phyloP scores from a whole-genome alignment of 306 rosid species.

The Corylus americana region DNA sequence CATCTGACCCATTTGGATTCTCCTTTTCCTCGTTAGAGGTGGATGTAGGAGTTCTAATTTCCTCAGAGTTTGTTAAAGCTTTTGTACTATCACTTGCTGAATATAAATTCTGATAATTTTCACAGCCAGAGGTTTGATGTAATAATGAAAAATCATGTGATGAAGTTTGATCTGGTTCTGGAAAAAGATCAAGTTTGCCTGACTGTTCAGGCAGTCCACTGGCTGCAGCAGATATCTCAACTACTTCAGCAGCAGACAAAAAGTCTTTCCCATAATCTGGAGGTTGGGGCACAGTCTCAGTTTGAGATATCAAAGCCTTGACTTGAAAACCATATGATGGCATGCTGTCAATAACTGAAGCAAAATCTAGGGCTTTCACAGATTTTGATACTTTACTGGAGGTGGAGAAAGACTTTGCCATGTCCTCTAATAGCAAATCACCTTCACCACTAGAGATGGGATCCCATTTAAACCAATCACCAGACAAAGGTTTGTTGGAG shows the following conservation, averaged over 20 bases:
- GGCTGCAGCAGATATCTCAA: conserved; percentile 28
- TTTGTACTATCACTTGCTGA: conserved; percentile 17
- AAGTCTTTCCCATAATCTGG: conserved; percentile 23
- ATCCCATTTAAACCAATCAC: conserved; percentile 71
- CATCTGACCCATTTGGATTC: conserved; percentile 18
- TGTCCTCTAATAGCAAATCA: conserved; percentile 70
- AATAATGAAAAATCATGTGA: conserved; percentile 22
- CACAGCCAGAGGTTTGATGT: conserved; percentile 21
- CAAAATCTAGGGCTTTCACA: conserved; percentile 68
- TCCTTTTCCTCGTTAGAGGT: conserved; percentile 25
- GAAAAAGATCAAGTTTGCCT: conserved; percentile 30
- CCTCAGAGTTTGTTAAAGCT: conserved; percentile 26
- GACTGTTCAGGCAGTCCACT: conserved; percentile 32
- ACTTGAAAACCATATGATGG: conserved; percentile 71
- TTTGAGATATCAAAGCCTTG: conserved; percentile 48
- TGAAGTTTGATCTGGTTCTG: conserved; percentile 27
- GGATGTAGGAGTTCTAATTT: conserved; percentile 23
- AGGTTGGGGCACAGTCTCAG: conserved; percentile 27
- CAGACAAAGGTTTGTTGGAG: conserved; percentile 42
- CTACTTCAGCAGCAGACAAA: conserved; percentile 23
- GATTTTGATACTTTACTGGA: conserved; percentile 50
- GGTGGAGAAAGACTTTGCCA: conserved; percentile 53
- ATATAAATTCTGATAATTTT: conserved; percentile 19
- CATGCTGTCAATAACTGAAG: conserved; percentile 46
- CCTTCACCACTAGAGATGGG: conserved; percentile 87